These are phyloP conservation scores for Polytolypa hystricis DNA, from an alignment of 2,329 filamentous ascomycete genomes.

Conservation along the genomic window DNA sequence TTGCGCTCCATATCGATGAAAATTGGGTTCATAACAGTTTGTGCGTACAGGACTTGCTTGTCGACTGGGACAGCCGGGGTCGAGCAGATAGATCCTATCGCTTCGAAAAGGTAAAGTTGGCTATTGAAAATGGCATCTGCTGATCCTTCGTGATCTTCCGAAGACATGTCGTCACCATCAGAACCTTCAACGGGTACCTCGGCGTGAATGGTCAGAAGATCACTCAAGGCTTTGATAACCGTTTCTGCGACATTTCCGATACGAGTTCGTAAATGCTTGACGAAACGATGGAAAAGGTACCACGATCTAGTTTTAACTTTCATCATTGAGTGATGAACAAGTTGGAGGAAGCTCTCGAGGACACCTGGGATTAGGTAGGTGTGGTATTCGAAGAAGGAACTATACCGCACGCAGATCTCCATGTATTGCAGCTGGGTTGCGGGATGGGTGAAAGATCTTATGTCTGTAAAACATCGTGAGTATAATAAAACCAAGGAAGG, in stretches of 20 bases:
- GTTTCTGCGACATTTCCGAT: slow-evolving; percentile 84
- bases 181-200: slow-evolving; percentile 68
- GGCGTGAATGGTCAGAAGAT: slow-evolving; percentile 81
- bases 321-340: slow-evolving; percentile 78
- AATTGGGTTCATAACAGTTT: slow-evolving; percentile 78
- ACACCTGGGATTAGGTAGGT: slow-evolving; percentile 71
- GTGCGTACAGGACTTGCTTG: slow-evolving; percentile 77
- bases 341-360: slow-evolving; percentile 79
- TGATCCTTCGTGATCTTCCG: slow-evolving; percentile 79
- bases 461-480: slow-evolving; percentile 42
- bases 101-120: slow-evolving; percentile 89
- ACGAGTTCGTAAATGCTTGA: slow-evolving; percentile 73
- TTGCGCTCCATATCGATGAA: slow-evolving; percentile 82
- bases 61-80: slow-evolving; percentile 64
- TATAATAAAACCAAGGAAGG: slow-evolving; percentile 10
- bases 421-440: slow-evolving; percentile 93
- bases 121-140: slow-evolving; percentile 84
- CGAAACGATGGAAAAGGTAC: slow-evolving; percentile 91
- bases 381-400: slow-evolving; percentile 81
- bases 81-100: slow-evolving; percentile 84
- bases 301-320: slow-evolving; percentile 85
- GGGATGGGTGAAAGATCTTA: slow-evolving; percentile 77
- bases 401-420: slow-evolving; percentile 95
- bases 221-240: slow-evolving; percentile 79
- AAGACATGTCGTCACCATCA: slow-evolving; percentile 85